Evolutionary conservation across 352 stramenopile species (phyloP).

Genomic region (Globisporangium ultimum): DNA sequence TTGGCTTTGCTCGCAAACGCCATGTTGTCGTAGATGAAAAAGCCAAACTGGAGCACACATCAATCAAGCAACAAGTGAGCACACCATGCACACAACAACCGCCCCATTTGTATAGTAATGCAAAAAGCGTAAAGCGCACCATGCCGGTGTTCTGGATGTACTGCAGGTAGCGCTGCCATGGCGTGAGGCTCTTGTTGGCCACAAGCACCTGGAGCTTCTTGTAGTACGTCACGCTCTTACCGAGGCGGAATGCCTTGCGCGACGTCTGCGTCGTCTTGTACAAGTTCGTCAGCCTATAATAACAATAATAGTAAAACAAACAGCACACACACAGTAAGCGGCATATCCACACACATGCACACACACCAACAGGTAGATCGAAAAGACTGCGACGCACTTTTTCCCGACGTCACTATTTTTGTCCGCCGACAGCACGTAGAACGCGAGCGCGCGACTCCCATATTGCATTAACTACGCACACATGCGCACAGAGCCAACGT

Average conservation of each 20-base stretch:
- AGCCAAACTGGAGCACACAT: conserved; percentile 41
- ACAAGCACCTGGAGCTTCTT: conserved; percentile 64
- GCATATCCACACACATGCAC: not conserved
- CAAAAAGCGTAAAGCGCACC: conserved; percentile 16
- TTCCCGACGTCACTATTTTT: conserved; percentile 80
- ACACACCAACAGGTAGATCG: too few species aligned
- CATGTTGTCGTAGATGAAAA: conserved; percentile 87
- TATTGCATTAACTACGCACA: conserved; percentile 71
- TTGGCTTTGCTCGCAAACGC: conserved; percentile 83
- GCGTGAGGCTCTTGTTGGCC: conserved; percentile 41
- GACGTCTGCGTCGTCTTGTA: conserved; percentile 82
- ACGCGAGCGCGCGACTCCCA: conserved; percentile 72
- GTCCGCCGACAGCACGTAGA: conserved; percentile 72
- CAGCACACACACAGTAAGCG: not conserved
- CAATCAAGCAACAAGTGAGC: not conserved
- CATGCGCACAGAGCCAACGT: not conserved
- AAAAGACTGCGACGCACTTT: conserved; percentile 24
- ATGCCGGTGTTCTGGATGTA: conserved; percentile 81
- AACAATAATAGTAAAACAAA: not conserved
- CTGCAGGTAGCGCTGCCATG: conserved; percentile 42
- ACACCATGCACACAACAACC: not conserved
- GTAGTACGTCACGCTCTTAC: conserved; percentile 80
- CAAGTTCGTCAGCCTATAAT: conserved; percentile 44
- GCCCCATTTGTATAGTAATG: too few species aligned
- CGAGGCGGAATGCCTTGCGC: conserved; percentile 82